These are phyloP conservation scores for Kluyveromyces sp. DNA, from an alignment of 1,139 yeast genomes.

Conservation along the genomic window DNA sequence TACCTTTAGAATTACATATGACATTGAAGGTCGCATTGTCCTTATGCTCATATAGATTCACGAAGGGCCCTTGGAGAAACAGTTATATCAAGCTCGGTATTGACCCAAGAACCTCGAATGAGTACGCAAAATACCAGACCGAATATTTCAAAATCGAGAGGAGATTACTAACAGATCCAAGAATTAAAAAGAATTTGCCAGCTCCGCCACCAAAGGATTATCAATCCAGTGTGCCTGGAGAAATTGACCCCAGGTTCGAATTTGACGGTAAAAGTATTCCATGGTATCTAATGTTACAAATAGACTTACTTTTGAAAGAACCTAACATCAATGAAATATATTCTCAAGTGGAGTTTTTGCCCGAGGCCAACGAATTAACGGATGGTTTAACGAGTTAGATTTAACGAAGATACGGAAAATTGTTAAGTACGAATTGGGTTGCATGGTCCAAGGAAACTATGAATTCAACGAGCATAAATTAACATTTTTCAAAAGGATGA, in stretches of 20 bases:
- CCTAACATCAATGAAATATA: conserved; percentile 49
- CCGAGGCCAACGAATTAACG: conserved; percentile 47
- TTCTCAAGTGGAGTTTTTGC: conserved; percentile 34
- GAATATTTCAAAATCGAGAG: conserved; percentile 56
- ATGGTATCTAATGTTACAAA: conserved; percentile 60
- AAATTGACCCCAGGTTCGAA: conserved; percentile 38
- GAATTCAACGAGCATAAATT: conserved; percentile 38
- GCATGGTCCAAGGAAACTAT: conserved; percentile 39
- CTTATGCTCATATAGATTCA: conserved; percentile 68
- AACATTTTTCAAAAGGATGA: conserved; percentile 31
- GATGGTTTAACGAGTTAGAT: conserved; percentile 68
- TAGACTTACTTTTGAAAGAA: conserved; percentile 70
- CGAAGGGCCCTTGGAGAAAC: conserved; percentile 94
- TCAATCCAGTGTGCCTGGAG: conserved; percentile 26
- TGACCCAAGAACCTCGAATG: conserved; percentile 55
- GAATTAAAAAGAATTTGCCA: conserved; percentile 38
- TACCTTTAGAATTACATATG: conserved; percentile 44
- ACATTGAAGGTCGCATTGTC: conserved; percentile 73
- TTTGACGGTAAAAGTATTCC: conserved; percentile 74
- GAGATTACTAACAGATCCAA: conserved; percentile 20
- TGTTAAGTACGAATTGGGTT: conserved; percentile 62
- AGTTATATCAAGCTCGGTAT: conserved; percentile 75
- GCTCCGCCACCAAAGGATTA: conserved; percentile 30
- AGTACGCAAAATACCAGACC: conserved; percentile 65
- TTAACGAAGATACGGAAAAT: conserved; percentile 60